Evolutionary conservation across 306 rosid species (phyloP), one percentile per base, ranked within the genome.

Genomic region (Fagus sylvatica): DNA sequence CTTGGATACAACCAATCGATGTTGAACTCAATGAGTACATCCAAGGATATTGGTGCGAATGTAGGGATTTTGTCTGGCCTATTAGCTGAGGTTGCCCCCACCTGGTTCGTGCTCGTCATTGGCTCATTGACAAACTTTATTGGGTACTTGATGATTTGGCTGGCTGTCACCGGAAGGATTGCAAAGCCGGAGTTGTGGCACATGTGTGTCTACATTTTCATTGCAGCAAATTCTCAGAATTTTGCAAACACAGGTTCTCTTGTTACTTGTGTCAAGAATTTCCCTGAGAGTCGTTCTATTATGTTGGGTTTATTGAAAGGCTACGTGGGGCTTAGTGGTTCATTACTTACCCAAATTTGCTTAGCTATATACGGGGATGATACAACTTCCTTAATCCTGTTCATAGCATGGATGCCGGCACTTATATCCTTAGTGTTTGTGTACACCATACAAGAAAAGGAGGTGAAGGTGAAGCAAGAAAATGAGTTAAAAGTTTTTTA

Each of bases 101-200:
- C 88, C 7, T 87, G 88, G 90, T 76, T 87, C 66, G 81, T 84
- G 16, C 90, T 87, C 42, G 67, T 87, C 0, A 37, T 84, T 41
- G 90, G 90, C 28, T 74, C 88, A n/a, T 86, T 73, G 30, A 42
- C 84, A 81, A 87, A 87, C 57, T 87, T 84, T 66, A 36, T 57
- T 7, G 87, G 88, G 3, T 85, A 82, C 37, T 87, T 88, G 78
- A 85, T 87, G 85, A 82, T 88, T n/a, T 85, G 89, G 87, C 28
- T 85, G 1, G 83, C 87, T 33, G 79, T 87, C 28, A 82, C 85
- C 3, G 81, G 84, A 11, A 80, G 40, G 66, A 84, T 87, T n/a
- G 55, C 84, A 7, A 83, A 78, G n/a, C 91, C 89, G 0, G 9
- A 68, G 46, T 80, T 85, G 13, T 85, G 91, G 91, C 89, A 88